Evolutionary conservation across 306 rosid genomes (phyloP), one percentile per base, ranked within the genome.

Genomic region (Corylus avellana): DNA sequence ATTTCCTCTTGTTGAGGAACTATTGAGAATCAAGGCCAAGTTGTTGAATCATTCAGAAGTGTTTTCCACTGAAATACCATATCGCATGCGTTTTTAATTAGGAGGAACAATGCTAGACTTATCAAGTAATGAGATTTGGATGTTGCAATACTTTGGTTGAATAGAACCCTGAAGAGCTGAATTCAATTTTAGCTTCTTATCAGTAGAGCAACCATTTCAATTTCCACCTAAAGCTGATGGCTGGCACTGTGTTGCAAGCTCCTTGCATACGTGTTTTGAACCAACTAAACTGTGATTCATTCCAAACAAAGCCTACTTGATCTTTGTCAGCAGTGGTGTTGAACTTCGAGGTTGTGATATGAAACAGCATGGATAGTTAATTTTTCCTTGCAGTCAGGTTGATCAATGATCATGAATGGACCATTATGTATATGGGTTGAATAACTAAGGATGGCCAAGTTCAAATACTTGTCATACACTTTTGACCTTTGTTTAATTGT

Each of bases 401-500:
- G 63, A 27, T 49, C 48, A 42, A 18, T 81, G 35, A 39, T 74
- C 37, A 46, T 74, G 44, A n/a, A 55, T 53, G 50, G 61, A 67
- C 32, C 27, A 5, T 12, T 35, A 6, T 51, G 27, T 53, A 5
- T 37, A 46, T 39, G 4, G n/a, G 56, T 77, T 48, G 61, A 74
- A 37, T 61, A 7, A 49, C 20, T 53, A 27, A 20, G 44, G 8
- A n/a, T 4, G 8, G 29, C 74, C 53, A 46, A 51, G 39, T 68
- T 32, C 27, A 35, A 72, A 25, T 72, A 17, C 46, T 57, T 25
- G 20, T 27, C 18, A 16, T 56, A 32, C 49, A 46, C 27, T 75
- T 75, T 57, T 79, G 59, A 74, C 73, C 66, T 72, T 74, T 74
- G 59, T 76, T 80, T 55, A 72, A 81, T 71, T 83, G 53, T 70